phyloP scores from a whole-genome alignment of 2,329 filamentous ascomycete species.

The Venturia effusa region DNA sequence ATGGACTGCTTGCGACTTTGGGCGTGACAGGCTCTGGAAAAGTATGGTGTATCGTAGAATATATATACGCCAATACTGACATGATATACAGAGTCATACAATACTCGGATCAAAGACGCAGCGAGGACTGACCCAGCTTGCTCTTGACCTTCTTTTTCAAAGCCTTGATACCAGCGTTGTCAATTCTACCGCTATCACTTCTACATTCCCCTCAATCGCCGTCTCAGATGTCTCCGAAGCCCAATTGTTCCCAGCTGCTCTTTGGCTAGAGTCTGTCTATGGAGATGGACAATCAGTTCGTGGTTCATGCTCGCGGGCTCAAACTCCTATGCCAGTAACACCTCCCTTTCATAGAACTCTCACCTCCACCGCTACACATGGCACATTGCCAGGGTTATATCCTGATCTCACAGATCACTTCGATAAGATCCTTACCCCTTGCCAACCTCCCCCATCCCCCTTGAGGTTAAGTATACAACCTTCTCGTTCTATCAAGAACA shows the following conservation, averaged over 20 bases:
- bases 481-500: constrained; percentile 22
- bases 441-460: constrained; percentile 10
- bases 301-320: constrained; percentile 26
- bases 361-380: background rate
- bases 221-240: constrained; percentile 74
- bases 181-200: constrained; percentile 43
- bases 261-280: constrained; percentile 71
- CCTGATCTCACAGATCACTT: constrained; percentile 13
- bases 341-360: constrained; percentile 13
- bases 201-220: constrained; percentile 62
- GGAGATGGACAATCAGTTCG: constrained; percentile 43
- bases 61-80: background rate
- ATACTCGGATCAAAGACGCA: constrained; percentile 82
- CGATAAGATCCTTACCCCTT: constrained; percentile 11
- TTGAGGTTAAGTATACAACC: constrained; percentile 16
- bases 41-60: constrained; percentile 37
- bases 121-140: constrained; percentile 82
- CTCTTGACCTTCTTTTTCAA: constrained; percentile 80
- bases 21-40: constrained; percentile 96
- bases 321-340: constrained; percentile 37
- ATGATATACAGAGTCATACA: constrained; percentile 65
- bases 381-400: constrained; percentile 17
- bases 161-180: constrained; percentile 65
- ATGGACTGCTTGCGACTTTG: constrained; percentile 81
- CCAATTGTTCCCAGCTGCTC: constrained; percentile 58